These are phyloP conservation scores for Fusarium anguioides DNA, from an alignment of 2,329 filamentous ascomycete species.

Conservation along the genomic window DNA sequence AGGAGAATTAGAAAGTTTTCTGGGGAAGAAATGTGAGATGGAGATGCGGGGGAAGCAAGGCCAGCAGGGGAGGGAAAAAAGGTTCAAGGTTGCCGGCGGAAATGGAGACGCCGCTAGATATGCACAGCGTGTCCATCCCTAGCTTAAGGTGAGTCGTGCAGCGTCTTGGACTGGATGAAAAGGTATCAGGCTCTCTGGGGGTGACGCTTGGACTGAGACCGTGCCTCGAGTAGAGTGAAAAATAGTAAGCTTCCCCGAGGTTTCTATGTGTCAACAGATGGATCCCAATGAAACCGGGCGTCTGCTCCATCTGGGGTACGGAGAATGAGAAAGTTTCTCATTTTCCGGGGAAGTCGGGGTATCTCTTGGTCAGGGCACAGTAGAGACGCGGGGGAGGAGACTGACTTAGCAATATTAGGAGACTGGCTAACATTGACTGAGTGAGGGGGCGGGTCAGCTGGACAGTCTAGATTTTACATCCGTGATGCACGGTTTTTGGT, in stretches of 20 bases:
- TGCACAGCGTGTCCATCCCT: slow-evolving; percentile 38
- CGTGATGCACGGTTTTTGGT: slow-evolving; percentile 3
- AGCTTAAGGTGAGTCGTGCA: slow-evolving; percentile 9
- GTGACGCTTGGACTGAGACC: neutral
- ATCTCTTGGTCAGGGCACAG: neutral
- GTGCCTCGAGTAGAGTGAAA: neutral
- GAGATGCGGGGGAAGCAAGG: slow-evolving; percentile 7
- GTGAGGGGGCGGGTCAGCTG: slow-evolving; percentile 14
- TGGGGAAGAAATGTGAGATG: slow-evolving; percentile 14
- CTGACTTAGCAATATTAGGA: slow-evolving; percentile 10
- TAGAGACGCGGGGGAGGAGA: neutral
- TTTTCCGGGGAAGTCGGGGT: slow-evolving; percentile 31
- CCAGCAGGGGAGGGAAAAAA: neutral
- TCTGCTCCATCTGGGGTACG: slow-evolving; percentile 23
- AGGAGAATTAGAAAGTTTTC: neutral
- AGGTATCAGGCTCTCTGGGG: neutral
- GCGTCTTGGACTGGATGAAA: slow-evolving; percentile 2
- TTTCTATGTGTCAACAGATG: slow-evolving; percentile 22
- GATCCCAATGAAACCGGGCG: neutral
- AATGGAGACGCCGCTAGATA: slow-evolving; percentile 23
- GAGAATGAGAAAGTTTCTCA: neutral
- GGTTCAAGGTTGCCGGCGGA: neutral
- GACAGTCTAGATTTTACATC: slow-evolving; percentile 9
- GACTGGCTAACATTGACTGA: neutral
- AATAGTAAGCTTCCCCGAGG: neutral